These are phyloP conservation scores for Rhizoctonia solani DNA, from an alignment of 1,284 basidiomycete species.

Conservation along the genomic window DNA sequence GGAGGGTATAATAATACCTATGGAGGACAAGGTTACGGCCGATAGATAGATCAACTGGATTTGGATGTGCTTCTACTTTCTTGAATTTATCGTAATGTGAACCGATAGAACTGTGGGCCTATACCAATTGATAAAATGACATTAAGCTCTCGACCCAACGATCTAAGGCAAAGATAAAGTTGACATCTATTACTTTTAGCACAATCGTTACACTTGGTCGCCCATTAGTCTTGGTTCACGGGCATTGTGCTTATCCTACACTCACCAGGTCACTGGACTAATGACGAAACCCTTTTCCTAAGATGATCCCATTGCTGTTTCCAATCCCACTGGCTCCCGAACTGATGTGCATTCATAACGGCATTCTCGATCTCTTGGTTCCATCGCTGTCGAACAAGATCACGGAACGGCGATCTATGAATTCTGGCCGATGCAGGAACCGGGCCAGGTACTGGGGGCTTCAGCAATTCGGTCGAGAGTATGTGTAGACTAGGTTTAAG, in stretches of 20 bases:
- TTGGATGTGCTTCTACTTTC: background rate
- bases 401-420: conserved; percentile 24
- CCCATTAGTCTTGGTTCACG: background rate
- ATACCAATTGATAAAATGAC: no score
- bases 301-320: conserved; percentile 24
- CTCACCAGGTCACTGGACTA: background rate
- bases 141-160: no score
- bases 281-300: conserved; percentile 10
- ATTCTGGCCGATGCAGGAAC: conserved; percentile 17
- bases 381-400: conserved; percentile 21
- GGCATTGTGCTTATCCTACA: background rate
- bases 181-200: no score
- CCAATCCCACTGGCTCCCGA: conserved; percentile 15
- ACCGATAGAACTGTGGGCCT: no score
- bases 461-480: conserved; percentile 7
- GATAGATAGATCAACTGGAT: background rate
- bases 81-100: background rate
- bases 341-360: conserved; percentile 10
- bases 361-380: conserved; percentile 19
- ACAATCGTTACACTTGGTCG: no score
- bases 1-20: conserved; percentile 11
- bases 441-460: conserved; percentile 3
- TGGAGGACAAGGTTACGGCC: conserved; percentile 23
- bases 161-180: no score
- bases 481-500: background rate